A percentile compares a stretch with the other conserved stretches of the same genome.
Evolutionary conservation across 1,284 basidiomycete genomes (phyloP).

Genomic region (Sanghuangporus baumii): DNA sequence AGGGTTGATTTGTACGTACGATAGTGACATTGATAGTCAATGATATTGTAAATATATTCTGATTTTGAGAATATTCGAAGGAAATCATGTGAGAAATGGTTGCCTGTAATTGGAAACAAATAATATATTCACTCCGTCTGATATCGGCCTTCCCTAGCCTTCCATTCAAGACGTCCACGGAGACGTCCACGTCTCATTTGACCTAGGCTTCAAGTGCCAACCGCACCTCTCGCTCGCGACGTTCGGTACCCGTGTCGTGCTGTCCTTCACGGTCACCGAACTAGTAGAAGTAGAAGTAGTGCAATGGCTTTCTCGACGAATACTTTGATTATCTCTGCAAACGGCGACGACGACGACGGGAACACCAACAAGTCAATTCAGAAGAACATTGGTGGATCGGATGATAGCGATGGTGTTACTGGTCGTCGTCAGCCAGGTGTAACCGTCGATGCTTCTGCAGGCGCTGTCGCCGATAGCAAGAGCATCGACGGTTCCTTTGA

Average conservation of each 20-base stretch:
- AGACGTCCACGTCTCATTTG: background rate
- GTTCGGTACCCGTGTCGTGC: conserved; percentile 13
- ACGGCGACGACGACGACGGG: background rate
- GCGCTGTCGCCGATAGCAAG: conserved; percentile 15
- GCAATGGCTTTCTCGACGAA: background rate
- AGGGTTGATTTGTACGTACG: background rate
- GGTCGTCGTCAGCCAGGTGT: background rate
- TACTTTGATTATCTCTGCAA: background rate
- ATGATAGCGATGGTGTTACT: background rate
- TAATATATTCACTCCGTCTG: background rate
- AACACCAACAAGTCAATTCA: background rate
- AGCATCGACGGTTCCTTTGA: background rate
- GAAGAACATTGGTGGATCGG: background rate
- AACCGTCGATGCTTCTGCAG: background rate
- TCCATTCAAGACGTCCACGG: too few relatives aligned
- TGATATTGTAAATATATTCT: background rate
- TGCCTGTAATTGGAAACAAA: background rate
- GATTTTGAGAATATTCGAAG: background rate
- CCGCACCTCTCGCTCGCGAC: background rate
- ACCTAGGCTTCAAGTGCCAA: background rate
- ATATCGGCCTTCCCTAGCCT: background rate
- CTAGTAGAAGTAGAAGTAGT: background rate
- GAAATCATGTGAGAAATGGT: background rate
- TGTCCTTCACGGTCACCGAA: conserved; percentile 15
- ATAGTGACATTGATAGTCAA: background rate